Conservation (phyloP, 2,329 filamentous ascomycete genomes). For the Ceratocystis huliohia region DNA sequence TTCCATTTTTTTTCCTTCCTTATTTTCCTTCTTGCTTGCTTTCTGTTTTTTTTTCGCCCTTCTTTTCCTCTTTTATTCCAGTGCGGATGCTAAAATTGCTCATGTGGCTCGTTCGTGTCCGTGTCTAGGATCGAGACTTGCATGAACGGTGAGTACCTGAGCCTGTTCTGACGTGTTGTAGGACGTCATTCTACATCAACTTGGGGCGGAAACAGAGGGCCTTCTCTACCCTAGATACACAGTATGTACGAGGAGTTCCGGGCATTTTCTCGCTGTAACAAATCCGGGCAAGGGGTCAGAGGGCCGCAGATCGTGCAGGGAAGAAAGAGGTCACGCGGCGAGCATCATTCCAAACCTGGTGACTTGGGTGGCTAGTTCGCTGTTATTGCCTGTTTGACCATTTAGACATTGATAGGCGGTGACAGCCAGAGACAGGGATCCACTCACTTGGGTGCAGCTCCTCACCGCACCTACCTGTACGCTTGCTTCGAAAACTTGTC, state of each 20-base stretch:
- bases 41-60: not conserved
- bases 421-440: not conserved
- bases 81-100: not conserved
- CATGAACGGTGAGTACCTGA: not conserved
- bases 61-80: not conserved
- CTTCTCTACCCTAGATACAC: not conserved
- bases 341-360: not conserved
- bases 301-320: not conserved
- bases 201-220: not conserved
- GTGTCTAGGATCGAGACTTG: not conserved
- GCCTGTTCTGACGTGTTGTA: not conserved
- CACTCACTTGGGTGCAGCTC: too few species aligned
- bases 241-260: not conserved
- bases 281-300: not conserved
- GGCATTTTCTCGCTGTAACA: not conserved
- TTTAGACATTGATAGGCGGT: conserved; percentile 9
- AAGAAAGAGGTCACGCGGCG: conserved; percentile 5
- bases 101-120: conserved; percentile 6
- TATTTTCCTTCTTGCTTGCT: not conserved
- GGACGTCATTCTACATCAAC: not conserved
- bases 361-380: not conserved
- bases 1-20: too few species aligned
- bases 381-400: not conserved
- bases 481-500: not conserved
- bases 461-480: too few species aligned